Conservation (phyloP, 2,329 filamentous ascomycete genomes). For the Thermochaetoides dissita region DNA sequence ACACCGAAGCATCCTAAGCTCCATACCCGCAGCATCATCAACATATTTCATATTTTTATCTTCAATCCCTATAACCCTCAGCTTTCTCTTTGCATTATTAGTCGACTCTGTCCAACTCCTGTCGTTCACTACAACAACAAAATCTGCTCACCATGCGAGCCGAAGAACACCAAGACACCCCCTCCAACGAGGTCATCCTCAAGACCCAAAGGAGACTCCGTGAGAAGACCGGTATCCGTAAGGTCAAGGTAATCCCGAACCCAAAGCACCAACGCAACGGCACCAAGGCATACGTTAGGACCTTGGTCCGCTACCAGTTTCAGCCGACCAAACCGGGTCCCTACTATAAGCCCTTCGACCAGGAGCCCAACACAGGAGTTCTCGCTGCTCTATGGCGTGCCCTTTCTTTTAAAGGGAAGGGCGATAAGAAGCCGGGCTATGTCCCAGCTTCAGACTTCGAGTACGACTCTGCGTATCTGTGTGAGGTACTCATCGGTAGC, state of each 20-base stretch:
- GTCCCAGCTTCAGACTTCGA: constrained; percentile 50
- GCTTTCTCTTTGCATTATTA: neutral
- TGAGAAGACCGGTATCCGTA: constrained; percentile 25
- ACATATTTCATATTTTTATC: too few species aligned
- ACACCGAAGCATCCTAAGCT: too few species aligned
- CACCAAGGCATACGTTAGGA: constrained; percentile 47
- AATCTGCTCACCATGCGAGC: neutral
- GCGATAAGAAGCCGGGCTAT: constrained; percentile 25
- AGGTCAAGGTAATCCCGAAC: constrained; percentile 40
- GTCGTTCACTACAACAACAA: neutral
- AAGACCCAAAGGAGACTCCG: constrained; percentile 23
- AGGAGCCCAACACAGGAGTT: too few species aligned
- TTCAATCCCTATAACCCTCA: too few species aligned
- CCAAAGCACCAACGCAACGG: constrained; percentile 44
- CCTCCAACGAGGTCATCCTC: constrained; percentile 22
- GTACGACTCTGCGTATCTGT: constrained; percentile 53
- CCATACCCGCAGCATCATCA: too few species aligned
- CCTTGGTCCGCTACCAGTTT: constrained; percentile 49
- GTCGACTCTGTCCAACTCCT: too few species aligned
- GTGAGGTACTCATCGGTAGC: constrained; percentile 49
- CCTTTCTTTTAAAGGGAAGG: constrained; percentile 18
- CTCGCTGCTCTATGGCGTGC: too few species aligned
- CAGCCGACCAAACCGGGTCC: constrained; percentile 48
- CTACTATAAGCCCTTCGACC: constrained; percentile 30
- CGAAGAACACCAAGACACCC: neutral